Evolutionary conservation across 208 protist species (phyloP), one percentile per base, ranked within the genome.

Genomic region (Wallacemonas rigidus): DNA sequence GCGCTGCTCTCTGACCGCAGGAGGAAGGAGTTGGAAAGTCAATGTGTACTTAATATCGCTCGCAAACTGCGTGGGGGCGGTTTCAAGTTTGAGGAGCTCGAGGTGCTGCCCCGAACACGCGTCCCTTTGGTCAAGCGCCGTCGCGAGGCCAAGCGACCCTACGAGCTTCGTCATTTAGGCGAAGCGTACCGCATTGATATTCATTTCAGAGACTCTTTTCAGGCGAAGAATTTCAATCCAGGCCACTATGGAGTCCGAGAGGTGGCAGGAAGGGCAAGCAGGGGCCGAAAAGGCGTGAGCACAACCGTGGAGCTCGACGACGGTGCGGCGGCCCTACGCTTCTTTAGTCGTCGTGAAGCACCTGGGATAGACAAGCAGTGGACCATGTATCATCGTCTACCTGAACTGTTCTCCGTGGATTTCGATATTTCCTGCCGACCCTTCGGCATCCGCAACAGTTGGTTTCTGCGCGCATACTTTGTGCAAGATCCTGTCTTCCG

Each of bases 381-480:
- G 87, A 38, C 61, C 26, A 2, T n/a, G 11, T 36, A 57, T 50
- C 36, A 54, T 8, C 76, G 72, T 40, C 67, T 82, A 36, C 84
- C 88, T 3, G 87, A 93, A 43, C 81, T 96, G 38, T 94, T 89
- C 76, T 70, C 67, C 40, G 69, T 96, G 53, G 87, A 96, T 58
- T 94, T 96, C 65, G 91, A 96, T 62, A 56, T 96, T n/a, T 91
- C 86, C 12, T 88, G 75, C 71, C 79, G 89, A 54, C 43, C 65
- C 53, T 64, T 85, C 11, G 91, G 91, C 35, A 76, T 96, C 26
- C 88, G 91, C 15, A 96, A 96, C 83, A 92, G 86, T 68, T 91
- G 77, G 82, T 77, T 94, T n/a, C 67, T 96, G 65, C 88, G 89
- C 2, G 44, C 55, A 9, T 96, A 96, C 73, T 48, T 94, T 26